Conservation (phyloP, 2,329 filamentous ascomycete genomes). For the Pseudogymnoascus destructans region DNA sequence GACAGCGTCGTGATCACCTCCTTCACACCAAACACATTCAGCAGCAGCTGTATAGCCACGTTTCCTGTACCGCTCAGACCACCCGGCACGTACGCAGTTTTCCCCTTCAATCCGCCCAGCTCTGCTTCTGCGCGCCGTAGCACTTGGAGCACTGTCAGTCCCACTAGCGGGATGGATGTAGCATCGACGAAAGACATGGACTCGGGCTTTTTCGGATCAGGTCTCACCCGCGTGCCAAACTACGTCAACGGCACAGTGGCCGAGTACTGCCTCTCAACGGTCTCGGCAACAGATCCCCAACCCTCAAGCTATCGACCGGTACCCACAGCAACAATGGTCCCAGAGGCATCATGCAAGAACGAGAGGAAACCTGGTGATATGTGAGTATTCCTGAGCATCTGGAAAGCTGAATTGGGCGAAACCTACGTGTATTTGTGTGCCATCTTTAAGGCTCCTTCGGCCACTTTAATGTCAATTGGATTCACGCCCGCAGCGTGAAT, state of each 20-base stretch:
- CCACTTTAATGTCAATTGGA: constrained; percentile 33
- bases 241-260: constrained; percentile 24
- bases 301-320: constrained; percentile 22
- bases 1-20: constrained; percentile 40
- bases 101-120: constrained; percentile 12
- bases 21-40: constrained; percentile 35
- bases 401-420: background rate
- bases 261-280: constrained; percentile 18
- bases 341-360: constrained; percentile 21
- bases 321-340: constrained; percentile 25
- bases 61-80: constrained; percentile 37
- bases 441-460: constrained; percentile 27
- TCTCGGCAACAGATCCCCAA: constrained; percentile 24
- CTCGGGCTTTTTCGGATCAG: constrained; percentile 31
- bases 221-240: constrained; percentile 26
- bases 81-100: constrained; percentile 34
- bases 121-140: constrained; percentile 6
- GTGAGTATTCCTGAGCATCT: background rate
- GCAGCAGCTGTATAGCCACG: constrained; percentile 36
- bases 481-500: constrained; percentile 34
- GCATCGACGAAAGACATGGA: constrained; percentile 31
- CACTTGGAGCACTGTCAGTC: constrained; percentile 30
- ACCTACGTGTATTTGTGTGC: constrained; percentile 25
- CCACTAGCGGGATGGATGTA: constrained; percentile 32
- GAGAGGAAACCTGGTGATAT: background rate